Evolutionary conservation across 768 basidiomycete genomes (phyloP), one percentile per base, ranked within the genome.

Genomic region (Phlebiopsis gigantea): DNA sequence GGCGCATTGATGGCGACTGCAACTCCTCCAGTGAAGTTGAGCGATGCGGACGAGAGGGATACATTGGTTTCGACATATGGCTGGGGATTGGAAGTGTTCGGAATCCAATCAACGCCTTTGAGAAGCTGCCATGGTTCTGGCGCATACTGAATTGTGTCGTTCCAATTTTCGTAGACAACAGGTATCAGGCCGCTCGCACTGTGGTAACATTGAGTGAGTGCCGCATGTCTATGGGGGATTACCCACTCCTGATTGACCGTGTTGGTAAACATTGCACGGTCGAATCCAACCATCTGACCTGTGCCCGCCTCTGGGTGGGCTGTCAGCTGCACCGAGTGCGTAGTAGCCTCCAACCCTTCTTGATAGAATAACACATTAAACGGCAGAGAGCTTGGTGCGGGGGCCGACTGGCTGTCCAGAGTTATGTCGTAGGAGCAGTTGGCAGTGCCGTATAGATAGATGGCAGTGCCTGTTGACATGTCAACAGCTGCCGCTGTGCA

Each of bases 311-410:
- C 63, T 63, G 67, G 51, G 45, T 78, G 48, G 66, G 69, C 21
- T 75, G 75, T 80, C 53, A 91, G 71, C 25, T 77, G 70, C 47
- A 90, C 63, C 5, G 74, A 78, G 67, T 91, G 88, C 46, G 69
- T 66, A 17, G 70, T 66, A 59, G 82, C 71, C 9, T 66, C 4
- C 8, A 89, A 75, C 47, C 73, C 66, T 29, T 73, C 61, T 53
- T 83, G 67, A 10, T 74, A 70, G 24, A 77, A 78, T 29, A 89
- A 77, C 49, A 80, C 58, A 30, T 31, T 45, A 21, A 15, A 31
- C 17, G 46, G 41, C 8, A 45, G 49, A 5, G 46, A 74, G 70
- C 41, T 21, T 7, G 58, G 46, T 34, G 48, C 44, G 31, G 44
- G 47, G 5, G 46, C 41, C 19, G 61, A 48, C 8, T 51, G 30